Percentiles rank a stretch among this genome's conserved stretches.
These are phyloP conservation scores for Spizellomyces sp. DNA, from an alignment of 192 early-diverging fungal genomes.

Conservation along the genomic window DNA sequence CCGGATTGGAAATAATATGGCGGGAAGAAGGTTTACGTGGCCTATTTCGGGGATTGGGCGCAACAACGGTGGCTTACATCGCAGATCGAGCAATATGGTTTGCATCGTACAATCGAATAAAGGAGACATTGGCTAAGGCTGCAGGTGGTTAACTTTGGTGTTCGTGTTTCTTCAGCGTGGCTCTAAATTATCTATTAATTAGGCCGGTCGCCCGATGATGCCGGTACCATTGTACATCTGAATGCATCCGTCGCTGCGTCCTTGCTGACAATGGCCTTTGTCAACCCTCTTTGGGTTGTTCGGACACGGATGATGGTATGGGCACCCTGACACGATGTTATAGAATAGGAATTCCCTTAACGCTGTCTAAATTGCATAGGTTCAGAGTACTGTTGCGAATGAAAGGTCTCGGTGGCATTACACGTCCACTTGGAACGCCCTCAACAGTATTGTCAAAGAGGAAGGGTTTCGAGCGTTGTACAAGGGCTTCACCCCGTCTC, in stretches of 20 bases:
- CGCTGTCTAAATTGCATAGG: not conserved
- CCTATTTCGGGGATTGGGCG: constrained; percentile 85
- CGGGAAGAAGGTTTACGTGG: constrained; percentile 83
- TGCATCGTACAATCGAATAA: constrained; percentile 82
- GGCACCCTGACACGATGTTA: not conserved
- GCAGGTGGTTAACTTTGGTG: constrained; percentile 18
- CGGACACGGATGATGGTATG: constrained; percentile 85
- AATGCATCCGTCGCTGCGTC: constrained; percentile 85
- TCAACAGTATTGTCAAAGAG: constrained; percentile 68
- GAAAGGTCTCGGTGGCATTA: constrained; percentile 56
- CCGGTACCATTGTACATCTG: constrained; percentile 41
- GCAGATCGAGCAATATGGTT: constrained; percentile 94
- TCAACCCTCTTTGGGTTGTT: constrained; percentile 92
- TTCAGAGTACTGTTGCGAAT: not conserved
- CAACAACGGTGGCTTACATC: constrained; percentile 86
- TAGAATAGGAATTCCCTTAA: not conserved
- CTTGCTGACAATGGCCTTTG: constrained; percentile 71
- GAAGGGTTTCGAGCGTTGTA: constrained; percentile 89
- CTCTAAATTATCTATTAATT: not conserved
- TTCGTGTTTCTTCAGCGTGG: not conserved
- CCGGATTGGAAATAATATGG: constrained; percentile 73
- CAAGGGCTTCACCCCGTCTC: constrained; percentile 87
- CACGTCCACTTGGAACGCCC: constrained; percentile 78
- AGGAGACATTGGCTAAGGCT: constrained; percentile 41
- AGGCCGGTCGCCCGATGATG: constrained; percentile 28